phyloP scores from a whole-genome alignment of 805 yeast genomes.

The Candida anglica region DNA sequence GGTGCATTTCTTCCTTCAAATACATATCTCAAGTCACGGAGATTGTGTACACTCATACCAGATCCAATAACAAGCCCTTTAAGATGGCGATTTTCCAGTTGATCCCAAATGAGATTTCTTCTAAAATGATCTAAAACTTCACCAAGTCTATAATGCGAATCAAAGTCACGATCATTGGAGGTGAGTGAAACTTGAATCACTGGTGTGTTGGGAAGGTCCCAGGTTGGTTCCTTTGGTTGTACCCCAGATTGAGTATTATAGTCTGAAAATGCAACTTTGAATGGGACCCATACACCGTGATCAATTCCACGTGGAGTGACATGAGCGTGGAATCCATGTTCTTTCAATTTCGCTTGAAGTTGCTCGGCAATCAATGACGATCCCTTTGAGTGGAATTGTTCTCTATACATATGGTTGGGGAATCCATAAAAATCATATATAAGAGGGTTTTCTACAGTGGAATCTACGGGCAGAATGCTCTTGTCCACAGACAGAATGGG shows the following conservation, averaged over 20 bases:
- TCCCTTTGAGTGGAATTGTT: conserved; percentile 53
- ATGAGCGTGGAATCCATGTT: conserved; percentile 41
- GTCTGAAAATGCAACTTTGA: conserved; percentile 59
- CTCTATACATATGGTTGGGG: conserved; percentile 60
- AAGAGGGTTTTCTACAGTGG: conserved; percentile 43
- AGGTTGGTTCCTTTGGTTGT: conserved; percentile 24
- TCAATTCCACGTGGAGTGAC: conserved; percentile 64
- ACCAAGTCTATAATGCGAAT: conserved; percentile 52
- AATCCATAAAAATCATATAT: conserved; percentile 77
- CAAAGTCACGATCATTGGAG: conserved; percentile 34
- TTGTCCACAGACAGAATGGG: no score
- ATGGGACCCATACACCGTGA: conserved; percentile 83
- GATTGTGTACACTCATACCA: conserved; percentile 80
- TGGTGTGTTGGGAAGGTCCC: conserved; percentile 42
- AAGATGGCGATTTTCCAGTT: conserved; percentile 16
- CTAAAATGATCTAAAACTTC: conserved; percentile 48
- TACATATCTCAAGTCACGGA: conserved; percentile 44
- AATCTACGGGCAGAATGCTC: no score
- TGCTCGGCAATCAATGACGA: conserved; percentile 40
- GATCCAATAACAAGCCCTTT: conserved; percentile 54
- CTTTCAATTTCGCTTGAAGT: conserved; percentile 37
- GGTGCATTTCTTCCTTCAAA: conserved; percentile 24
- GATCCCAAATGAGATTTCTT: conserved; percentile 32
- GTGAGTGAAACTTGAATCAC: conserved; percentile 50
- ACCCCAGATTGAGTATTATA: conserved; percentile 25